Evolutionary conservation across 2,329 filamentous ascomycete species (phyloP).

Genomic region (Calonectria ilicicola): DNA sequence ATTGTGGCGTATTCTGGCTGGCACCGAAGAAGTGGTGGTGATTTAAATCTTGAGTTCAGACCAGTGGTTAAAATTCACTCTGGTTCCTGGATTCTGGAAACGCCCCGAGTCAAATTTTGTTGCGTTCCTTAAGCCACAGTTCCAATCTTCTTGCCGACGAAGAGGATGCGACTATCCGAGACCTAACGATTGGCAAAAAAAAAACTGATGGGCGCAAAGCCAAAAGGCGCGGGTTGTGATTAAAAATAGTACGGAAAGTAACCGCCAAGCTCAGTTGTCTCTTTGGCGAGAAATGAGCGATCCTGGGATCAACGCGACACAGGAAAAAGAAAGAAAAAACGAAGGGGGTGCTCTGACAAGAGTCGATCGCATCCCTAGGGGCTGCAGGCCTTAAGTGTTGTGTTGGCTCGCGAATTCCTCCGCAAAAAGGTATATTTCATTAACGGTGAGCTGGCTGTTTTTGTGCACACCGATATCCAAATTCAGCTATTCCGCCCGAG

Average conservation of each 20-base stretch:
- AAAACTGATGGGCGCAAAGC: background rate
- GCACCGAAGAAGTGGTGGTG: background rate
- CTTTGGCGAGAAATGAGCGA: slow-evolving; percentile 12
- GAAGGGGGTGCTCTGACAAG: slow-evolving; percentile 30
- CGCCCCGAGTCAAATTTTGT: slow-evolving; percentile 19
- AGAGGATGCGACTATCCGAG: slow-evolving; percentile 29
- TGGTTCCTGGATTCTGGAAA: slow-evolving; percentile 15
- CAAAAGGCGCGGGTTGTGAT: slow-evolving; percentile 15
- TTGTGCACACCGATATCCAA: slow-evolving; percentile 40
- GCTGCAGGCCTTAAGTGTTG: slow-evolving; percentile 37
- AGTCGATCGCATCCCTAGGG: slow-evolving; percentile 27
- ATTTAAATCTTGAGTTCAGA: slow-evolving; percentile 13
- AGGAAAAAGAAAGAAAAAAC: slow-evolving; percentile 30
- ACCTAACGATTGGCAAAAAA: slow-evolving; percentile 22
- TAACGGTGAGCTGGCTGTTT: slow-evolving; percentile 28
- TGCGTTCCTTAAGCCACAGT: slow-evolving; percentile 33
- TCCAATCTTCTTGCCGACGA: slow-evolving; percentile 25
- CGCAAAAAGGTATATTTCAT: slow-evolving; percentile 20
- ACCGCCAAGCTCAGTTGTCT: background rate
- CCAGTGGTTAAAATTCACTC: slow-evolving; percentile 31
- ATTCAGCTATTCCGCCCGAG: slow-evolving; percentile 21
- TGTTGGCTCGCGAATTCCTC: slow-evolving; percentile 29
- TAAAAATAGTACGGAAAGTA: slow-evolving; percentile 17
- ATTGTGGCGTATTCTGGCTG: slow-evolving; percentile 28
- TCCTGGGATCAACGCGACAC: slow-evolving; percentile 27